Conservation (phyloP, 2,329 filamentous ascomycete genomes). For the Alternaria arborescens region DNA sequence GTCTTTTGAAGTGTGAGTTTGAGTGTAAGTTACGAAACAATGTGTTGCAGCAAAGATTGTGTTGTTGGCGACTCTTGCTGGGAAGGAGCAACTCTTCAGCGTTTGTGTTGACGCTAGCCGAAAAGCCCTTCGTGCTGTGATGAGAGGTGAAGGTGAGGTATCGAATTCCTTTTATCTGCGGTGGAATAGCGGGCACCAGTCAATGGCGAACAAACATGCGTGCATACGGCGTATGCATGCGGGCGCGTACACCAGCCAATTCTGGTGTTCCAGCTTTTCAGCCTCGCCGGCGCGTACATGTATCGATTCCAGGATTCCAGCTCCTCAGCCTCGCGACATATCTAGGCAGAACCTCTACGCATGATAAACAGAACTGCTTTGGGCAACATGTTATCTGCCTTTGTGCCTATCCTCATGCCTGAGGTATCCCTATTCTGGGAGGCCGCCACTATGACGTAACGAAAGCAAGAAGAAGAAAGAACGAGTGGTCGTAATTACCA, state of each 20-base stretch:
- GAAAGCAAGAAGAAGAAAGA: background rate
- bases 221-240: background rate
- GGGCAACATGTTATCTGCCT: background rate
- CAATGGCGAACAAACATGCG: background rate
- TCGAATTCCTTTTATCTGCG: background rate
- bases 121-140: background rate
- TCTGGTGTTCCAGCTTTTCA: background rate
- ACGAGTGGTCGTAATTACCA: background rate
- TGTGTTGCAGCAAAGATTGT: background rate
- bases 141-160: slow-evolving; percentile 8
- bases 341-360: background rate
- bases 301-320: background rate
- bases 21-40: background rate
- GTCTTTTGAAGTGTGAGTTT: background rate
- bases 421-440: background rate
- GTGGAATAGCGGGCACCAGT: background rate
- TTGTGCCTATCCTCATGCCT: background rate
- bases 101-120: background rate
- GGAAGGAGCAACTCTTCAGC: background rate
- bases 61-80: background rate
- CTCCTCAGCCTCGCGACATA: background rate
- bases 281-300: background rate
- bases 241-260: background rate
- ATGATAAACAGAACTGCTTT: background rate
- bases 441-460: background rate